These are phyloP conservation scores for Dryas octopetala DNA, from an alignment of 306 rosid genomes.

Conservation along the genomic window DNA sequence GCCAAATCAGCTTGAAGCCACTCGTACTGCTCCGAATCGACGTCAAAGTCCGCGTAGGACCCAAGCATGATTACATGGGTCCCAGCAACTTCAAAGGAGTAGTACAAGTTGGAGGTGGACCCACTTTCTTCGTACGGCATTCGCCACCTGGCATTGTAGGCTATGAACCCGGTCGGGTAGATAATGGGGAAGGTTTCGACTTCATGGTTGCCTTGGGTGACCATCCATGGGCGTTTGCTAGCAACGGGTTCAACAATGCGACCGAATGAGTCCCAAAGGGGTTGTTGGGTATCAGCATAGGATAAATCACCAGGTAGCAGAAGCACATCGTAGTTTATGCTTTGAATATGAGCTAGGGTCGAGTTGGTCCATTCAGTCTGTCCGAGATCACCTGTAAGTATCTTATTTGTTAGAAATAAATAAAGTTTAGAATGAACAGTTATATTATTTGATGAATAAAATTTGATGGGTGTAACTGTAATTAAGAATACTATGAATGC, in stretches of 20 bases:
- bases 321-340: slow-evolving; percentile 60
- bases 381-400: slow-evolving; percentile 63
- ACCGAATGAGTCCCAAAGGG: slow-evolving; percentile 77
- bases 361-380: slow-evolving; percentile 71
- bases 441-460: no score
- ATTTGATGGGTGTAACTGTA: no score
- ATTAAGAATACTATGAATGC: no score
- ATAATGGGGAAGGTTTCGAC: slow-evolving; percentile 50
- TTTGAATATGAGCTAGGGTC: slow-evolving; percentile 48
- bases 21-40: slow-evolving; percentile 45
- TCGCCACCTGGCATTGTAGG: slow-evolving; percentile 68
- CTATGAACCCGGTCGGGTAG: slow-evolving; percentile 34
- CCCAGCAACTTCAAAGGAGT: slow-evolving; percentile 53
- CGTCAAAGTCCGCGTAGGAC: slow-evolving; percentile 52
- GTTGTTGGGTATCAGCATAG: slow-evolving; percentile 60
- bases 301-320: slow-evolving; percentile 68
- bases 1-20: slow-evolving; percentile 58
- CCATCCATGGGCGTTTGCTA: slow-evolving; percentile 81
- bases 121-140: slow-evolving; percentile 64
- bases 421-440: no score
- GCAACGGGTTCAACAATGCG: slow-evolving; percentile 72
- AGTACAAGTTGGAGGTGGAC: slow-evolving; percentile 65
- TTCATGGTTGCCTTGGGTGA: slow-evolving; percentile 75
- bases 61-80: slow-evolving; percentile 66
- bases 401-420: no score